phyloP scores from a whole-genome alignment of 225 moss, liverwort and hornwort species.

The Polytrichum formosum region DNA sequence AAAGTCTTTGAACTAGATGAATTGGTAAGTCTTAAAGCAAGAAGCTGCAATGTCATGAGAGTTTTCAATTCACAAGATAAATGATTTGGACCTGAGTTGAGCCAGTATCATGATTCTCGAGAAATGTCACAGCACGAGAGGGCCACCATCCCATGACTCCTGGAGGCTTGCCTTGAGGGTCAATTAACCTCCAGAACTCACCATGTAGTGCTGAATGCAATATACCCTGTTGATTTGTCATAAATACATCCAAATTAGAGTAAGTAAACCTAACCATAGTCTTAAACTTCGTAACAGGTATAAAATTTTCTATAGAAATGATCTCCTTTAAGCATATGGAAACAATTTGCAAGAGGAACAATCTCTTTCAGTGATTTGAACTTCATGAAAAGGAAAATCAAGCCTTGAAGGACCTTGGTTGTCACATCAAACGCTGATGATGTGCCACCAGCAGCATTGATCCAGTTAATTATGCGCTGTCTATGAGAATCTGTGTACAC shows the following conservation, averaged over 20 bases:
- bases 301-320: no score
- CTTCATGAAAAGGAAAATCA: no score
- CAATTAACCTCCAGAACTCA: slow-evolving; percentile 89
- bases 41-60: no score
- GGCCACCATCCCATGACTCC: slow-evolving; percentile 97
- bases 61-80: no score
- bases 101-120: slow-evolving; percentile 93
- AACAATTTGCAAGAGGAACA: no score
- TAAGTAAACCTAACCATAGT: no score
- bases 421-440: slow-evolving; percentile 97
- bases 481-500: slow-evolving; percentile 73
- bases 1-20: no score
- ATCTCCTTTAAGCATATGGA: no score
- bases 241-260: no score
- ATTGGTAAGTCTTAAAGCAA: no score
- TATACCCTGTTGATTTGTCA: slow-evolving; percentile 59
- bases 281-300: no score
- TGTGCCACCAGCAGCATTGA: slow-evolving; percentile 83
- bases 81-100: slow-evolving; percentile 63
- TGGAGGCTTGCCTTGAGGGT: slow-evolving; percentile 93
- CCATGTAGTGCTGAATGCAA: slow-evolving; percentile 84
- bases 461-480: slow-evolving; percentile 92
- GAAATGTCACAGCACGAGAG: slow-evolving; percentile 84
- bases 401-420: slow-evolving; percentile 57
- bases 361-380: no score